These are phyloP conservation scores for Aspergillus ochraceus DNA, from an alignment of 2,329 filamentous ascomycete genomes.

Conservation along the genomic window DNA sequence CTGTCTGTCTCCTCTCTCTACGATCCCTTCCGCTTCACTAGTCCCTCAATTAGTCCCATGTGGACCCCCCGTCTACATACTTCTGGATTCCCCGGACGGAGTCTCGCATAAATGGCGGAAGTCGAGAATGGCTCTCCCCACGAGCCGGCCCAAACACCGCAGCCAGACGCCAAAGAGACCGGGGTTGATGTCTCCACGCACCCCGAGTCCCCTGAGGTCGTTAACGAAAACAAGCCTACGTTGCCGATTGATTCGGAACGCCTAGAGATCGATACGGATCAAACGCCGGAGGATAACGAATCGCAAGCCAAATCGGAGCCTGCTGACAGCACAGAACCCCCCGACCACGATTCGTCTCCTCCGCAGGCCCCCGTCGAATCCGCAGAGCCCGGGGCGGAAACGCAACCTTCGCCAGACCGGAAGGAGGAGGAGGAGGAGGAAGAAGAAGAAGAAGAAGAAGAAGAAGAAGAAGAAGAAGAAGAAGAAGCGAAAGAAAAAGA, in stretches of 20 bases:
- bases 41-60: slow-evolving; percentile 30
- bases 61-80: slow-evolving; percentile 25
- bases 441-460: background rate
- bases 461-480: background rate
- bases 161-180: slow-evolving; percentile 31
- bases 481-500: too few species aligned
- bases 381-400: slow-evolving; percentile 20
- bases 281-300: slow-evolving; percentile 11
- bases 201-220: slow-evolving; percentile 23
- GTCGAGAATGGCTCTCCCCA: slow-evolving; percentile 35
- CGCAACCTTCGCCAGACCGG: slow-evolving; percentile 21
- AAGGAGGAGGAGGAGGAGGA: slow-evolving; percentile 16
- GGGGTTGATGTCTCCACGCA: slow-evolving; percentile 28
- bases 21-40: slow-evolving; percentile 15
- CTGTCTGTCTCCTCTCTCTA: background rate
- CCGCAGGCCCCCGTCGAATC: slow-evolving; percentile 26
- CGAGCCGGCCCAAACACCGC: slow-evolving; percentile 31
- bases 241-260: slow-evolving; percentile 30
- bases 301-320: slow-evolving; percentile 9
- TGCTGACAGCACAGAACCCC: slow-evolving; percentile 22
- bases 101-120: slow-evolving; percentile 44
- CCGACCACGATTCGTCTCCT: slow-evolving; percentile 25
- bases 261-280: slow-evolving; percentile 28
- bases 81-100: slow-evolving; percentile 32
- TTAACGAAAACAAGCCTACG: slow-evolving; percentile 34